Evolutionary conservation across 2,329 filamentous ascomycete species (phyloP).

Genomic region (Xylariaceae sp.): DNA sequence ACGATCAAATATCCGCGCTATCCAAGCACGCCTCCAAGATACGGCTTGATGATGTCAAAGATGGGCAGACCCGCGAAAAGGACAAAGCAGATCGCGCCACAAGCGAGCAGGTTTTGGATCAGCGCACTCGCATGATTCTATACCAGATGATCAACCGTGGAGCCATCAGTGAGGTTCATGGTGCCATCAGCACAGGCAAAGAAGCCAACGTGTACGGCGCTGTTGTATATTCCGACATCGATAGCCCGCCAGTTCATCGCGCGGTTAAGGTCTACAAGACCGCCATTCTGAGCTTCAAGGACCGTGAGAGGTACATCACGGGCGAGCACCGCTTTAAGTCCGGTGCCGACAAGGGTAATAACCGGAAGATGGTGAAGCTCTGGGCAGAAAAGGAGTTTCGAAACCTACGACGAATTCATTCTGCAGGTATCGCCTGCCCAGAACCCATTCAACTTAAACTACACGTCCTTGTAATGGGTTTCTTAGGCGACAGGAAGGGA

Average conservation of each 20-base stretch:
- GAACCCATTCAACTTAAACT: constrained; percentile 87
- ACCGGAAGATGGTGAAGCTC: constrained; percentile 94
- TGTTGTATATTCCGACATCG: constrained; percentile 63
- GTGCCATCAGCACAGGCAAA: constrained; percentile 94
- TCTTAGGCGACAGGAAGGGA: constrained; percentile 86
- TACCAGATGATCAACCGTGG: constrained; percentile 95
- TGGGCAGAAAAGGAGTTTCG: constrained; percentile 99
- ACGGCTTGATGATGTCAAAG: constrained; percentile 71
- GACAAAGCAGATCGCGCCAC: constrained; percentile 95
- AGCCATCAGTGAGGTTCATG: constrained; percentile 88
- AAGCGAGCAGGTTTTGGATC: constrained; percentile 92
- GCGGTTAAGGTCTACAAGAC: constrained; percentile 99
- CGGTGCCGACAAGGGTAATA: constrained; percentile 93
- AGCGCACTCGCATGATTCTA: constrained; percentile 91
- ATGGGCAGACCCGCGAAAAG: constrained; percentile 64
- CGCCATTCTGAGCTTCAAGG: constrained; percentile 95
- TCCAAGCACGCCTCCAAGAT: constrained; percentile 87
- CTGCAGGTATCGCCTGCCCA: constrained; percentile 86
- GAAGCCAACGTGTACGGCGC: constrained; percentile 98
- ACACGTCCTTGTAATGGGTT: constrained; percentile 95
- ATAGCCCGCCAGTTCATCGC: constrained; percentile 68
- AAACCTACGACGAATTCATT: constrained; percentile 84
- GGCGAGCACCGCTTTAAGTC: constrained; percentile 91
- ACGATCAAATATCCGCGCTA: constrained; percentile 87
- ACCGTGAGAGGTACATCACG: constrained; percentile 92